Evolutionary conservation across 225 moss, liverwort and hornwort species (phyloP), one percentile per base, ranked within the genome.

Genomic region (Polytrichum formosum): DNA sequence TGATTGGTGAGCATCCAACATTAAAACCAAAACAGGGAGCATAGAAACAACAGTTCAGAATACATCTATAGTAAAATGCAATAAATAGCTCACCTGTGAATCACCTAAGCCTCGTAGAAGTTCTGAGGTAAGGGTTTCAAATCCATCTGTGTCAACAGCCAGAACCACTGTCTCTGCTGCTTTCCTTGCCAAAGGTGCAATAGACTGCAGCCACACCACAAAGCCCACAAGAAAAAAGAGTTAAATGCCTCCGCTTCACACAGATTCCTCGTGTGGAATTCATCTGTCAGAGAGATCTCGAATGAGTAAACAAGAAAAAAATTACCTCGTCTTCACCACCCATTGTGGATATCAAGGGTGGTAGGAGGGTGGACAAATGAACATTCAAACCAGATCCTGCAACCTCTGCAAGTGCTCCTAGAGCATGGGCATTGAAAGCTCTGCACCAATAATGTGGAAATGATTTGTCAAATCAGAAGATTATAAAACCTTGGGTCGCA

Each of bases 381-480:
- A 80, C 77, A 73, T 99, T 99, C 76, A 99, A 82, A 76, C 98
- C 98, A 82, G 98, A 78, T 61, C 98, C 98, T 56, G 98, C 98
- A 67, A 99, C 98, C 76, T 99, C 98, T 72, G 98, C 98, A 61
- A 99, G 85, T 18, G 98, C 98, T 77, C 94, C 98, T 54, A 99
- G 76, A 18, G 98, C 98, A 78, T 99, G 92, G 58, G 98, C 94
- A 79, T 99, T 99, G 78, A 94, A 99, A 70, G 94, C 88, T 75
- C 95, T 96, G 88, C 72, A 74, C 61, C 66, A 71, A 55, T 18
- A 68, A 10, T 20, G 16, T 35, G 21, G 21, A 6, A 58, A 21
- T 58, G 59, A 59, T 20, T 26, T 59, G 58, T 33, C 66, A 66
- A 21, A 66, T 22, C 21, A 19, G 21, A 30, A 22, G 13, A 53